Conservation (phyloP, 106 monocot species). For the Chionographis japonica region DNA sequence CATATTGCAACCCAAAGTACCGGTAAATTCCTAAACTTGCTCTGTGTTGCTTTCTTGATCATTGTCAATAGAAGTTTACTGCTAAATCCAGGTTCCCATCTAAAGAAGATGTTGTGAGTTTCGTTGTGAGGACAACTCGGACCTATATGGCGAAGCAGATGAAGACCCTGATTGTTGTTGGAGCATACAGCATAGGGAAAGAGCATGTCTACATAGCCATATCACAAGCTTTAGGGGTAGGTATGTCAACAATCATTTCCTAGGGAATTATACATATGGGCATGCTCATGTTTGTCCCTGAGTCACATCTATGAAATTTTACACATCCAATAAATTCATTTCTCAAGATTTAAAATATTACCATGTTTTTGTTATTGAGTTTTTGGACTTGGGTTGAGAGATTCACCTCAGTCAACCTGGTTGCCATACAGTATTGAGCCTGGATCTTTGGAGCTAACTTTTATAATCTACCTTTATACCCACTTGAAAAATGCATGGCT, state of each 20-base stretch:
- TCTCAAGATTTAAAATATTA: too few species aligned
- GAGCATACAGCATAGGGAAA: constrained; percentile 77
- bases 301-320: too few species aligned
- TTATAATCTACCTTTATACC: too few species aligned
- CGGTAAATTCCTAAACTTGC: constrained; percentile 24
- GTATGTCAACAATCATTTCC: background rate
- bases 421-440: too few species aligned
- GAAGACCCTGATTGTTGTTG: constrained; percentile 62
- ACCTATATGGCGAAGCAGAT: constrained; percentile 43
- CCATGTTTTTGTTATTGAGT: too few species aligned
- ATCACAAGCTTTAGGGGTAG: constrained; percentile 54
- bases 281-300: too few species aligned
- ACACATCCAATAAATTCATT: too few species aligned
- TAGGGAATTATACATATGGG: too few species aligned
- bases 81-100: constrained; percentile 52
- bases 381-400: too few species aligned
- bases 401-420: too few species aligned
- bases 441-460: too few species aligned
- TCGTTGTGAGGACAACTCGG: constrained; percentile 43
- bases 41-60: background rate
- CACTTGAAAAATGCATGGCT: too few species aligned
- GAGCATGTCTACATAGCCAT: constrained; percentile 64
- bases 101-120: constrained; percentile 65
- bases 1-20: constrained; percentile 69
- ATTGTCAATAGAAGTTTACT: background rate